Base-by-base conservation (phyloP, 495 filamentous ascomycete genomes). In the Penicillium pulvis region DNA sequence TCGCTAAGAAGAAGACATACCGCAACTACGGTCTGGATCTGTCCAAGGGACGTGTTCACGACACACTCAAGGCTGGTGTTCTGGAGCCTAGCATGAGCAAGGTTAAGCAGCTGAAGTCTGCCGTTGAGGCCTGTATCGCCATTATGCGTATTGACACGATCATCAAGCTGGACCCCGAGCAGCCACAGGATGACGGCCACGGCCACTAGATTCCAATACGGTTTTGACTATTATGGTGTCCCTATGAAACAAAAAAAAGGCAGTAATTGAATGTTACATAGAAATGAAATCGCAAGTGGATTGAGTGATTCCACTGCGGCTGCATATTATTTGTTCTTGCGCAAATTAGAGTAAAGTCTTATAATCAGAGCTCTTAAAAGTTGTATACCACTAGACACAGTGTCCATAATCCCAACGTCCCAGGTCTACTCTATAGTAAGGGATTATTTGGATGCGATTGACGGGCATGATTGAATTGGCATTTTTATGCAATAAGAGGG, bases 131-230 rank as follows among this genome's bases (percentile, higher is more conserved):
- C 57, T 98, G 95, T 75, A 97, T 99, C 76, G 88, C 92, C 68
- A 97, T 99, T 71, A 97, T 99, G 95, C 86, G 94, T 67, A 99
- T 99, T 69, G 94, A 99, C 80, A 99, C 94, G 60, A 83, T 99
- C 78, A 98, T 99, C 75, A 96, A 96, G 80, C 77, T 99, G 76
- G 94, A 99, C 84, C 92, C 91, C 53, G 92, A 96, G 81, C 81
- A 87, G 79, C 81, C 84, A 67, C 80, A 79, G 53, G 86, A 88
- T 75, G 91, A 96, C 56, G 77, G 77, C 55, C 77, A 80, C 58
- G 77, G 75, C 51, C 77, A 79, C 64, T 75, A 77, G 65, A 48
- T 31, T 26, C 33, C 11, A 9, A 31, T 53, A 19, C 17, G 17
- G 26, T 55, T 43, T 51, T 49, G 52, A 58, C 51, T 62, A 59